phyloP scores from a whole-genome alignment of 371 early-diverging fungal species.

The Mortierella sp. region DNA sequence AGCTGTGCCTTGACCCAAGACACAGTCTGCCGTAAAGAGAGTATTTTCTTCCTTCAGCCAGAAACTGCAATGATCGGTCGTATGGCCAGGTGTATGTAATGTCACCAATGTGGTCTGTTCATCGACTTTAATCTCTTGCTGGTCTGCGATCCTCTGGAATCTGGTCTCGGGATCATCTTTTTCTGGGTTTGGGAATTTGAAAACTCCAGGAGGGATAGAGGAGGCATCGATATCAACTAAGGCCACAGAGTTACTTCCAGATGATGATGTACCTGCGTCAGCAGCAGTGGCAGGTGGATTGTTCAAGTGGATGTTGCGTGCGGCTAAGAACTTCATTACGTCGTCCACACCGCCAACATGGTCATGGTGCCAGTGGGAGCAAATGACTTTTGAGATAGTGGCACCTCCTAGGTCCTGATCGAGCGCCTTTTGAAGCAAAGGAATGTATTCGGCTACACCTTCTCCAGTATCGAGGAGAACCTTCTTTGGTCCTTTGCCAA shows the following conservation, averaged over 20 bases:
- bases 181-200: constrained; percentile 48
- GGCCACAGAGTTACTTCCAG: constrained; percentile 12
- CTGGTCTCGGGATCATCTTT: constrained; percentile 54
- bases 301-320: constrained; percentile 41
- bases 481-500: constrained; percentile 80
- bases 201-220: constrained; percentile 16
- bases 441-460: constrained; percentile 78
- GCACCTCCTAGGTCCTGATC: constrained; percentile 57
- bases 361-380: constrained; percentile 89
- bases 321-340: constrained; percentile 60
- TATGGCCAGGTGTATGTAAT: constrained; percentile 88
- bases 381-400: constrained; percentile 80
- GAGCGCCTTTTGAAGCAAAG: constrained; percentile 65
- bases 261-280: constrained; percentile 53
- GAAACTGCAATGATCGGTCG: constrained; percentile 83
- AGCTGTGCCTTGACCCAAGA: constrained; percentile 88
- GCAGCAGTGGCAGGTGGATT: constrained; percentile 21
- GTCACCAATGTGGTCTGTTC: constrained; percentile 74
- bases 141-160: constrained; percentile 37
- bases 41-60: constrained; percentile 78
- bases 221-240: constrained; percentile 17
- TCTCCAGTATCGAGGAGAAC: constrained; percentile 88
- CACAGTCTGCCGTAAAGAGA: constrained; percentile 86
- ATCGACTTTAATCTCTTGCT: constrained; percentile 67
- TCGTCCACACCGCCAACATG: constrained; percentile 80